phyloP scores from a whole-genome alignment of 495 filamentous ascomycete genomes.

The Xylaria flabelliformis region DNA sequence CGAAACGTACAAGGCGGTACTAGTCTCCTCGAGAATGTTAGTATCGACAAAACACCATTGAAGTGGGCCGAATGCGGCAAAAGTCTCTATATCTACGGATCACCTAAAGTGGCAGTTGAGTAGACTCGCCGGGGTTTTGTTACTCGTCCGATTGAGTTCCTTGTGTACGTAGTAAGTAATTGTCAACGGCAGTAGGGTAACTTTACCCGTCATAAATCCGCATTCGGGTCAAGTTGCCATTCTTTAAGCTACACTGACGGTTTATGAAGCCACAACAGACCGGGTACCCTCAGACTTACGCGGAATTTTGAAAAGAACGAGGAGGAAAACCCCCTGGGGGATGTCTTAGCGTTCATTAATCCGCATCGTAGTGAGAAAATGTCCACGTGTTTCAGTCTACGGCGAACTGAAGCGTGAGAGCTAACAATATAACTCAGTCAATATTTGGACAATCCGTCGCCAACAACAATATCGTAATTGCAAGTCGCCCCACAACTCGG shows the following conservation, averaged over 20 bases:
- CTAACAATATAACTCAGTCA: background rate
- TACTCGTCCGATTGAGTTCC: background rate
- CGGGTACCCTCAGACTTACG: background rate
- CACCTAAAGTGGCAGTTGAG: background rate
- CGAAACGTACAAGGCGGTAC: background rate
- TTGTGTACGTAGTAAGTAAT: background rate
- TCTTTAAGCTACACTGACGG: slow-evolving; percentile 1
- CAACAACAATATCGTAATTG: background rate
- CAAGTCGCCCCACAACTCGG: slow-evolving; percentile 3
- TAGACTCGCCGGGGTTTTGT: background rate
- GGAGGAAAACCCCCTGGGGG: background rate
- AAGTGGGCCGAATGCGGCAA: background rate
- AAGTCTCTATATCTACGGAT: background rate
- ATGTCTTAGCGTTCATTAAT: background rate
- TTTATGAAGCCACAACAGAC: background rate
- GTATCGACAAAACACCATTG: background rate
- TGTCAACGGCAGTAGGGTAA: background rate
- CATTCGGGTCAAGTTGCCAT: background rate
- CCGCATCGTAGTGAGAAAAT: background rate
- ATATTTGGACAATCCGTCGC: background rate
- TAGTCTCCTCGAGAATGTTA: background rate
- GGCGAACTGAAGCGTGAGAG: background rate
- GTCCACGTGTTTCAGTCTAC: background rate
- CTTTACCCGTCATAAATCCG: background rate
- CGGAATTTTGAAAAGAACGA: background rate